These are phyloP conservation scores for Cladosporium cucumerinum DNA, from an alignment of 2,329 filamentous ascomycete genomes.

Conservation along the genomic window DNA sequence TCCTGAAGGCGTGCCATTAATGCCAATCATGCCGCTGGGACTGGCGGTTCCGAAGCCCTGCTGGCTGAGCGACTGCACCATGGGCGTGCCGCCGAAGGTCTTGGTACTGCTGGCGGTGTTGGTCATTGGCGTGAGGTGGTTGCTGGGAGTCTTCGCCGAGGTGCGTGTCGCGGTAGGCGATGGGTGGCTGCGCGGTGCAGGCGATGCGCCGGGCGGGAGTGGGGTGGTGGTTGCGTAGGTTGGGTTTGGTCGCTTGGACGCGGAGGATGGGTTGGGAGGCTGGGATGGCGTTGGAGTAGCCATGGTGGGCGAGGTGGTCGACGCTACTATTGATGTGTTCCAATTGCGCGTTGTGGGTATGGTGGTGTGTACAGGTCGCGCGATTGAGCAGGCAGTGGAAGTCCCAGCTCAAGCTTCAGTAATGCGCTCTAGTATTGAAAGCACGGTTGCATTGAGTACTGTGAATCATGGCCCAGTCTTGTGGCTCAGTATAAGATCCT, in stretches of 20 bases:
- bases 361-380: background rate
- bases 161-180: conserved; percentile 29
- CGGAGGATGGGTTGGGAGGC: conserved; percentile 25
- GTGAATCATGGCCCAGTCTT: background rate
- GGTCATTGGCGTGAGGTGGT: conserved; percentile 29
- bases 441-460: background rate
- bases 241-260: conserved; percentile 29
- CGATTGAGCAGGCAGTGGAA: background rate
- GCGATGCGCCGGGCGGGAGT: conserved; percentile 41
- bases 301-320: conserved; percentile 20
- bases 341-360: background rate
- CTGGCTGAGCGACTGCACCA: conserved; percentile 34
- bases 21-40: conserved; percentile 24
- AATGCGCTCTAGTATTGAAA: background rate
- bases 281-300: conserved; percentile 27
- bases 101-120: conserved; percentile 26
- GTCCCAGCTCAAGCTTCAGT: background rate
- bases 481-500: background rate
- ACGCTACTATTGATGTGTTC: background rate
- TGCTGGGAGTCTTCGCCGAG: conserved; percentile 39
- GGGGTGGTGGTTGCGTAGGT: conserved; percentile 30
- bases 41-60: conserved; percentile 27
- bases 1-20: conserved; percentile 29
- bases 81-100: conserved; percentile 32
- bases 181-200: conserved; percentile 33